Evolutionary conservation across 1,284 basidiomycete genomes (phyloP).

Genomic region (Fistulina hepatica): DNA sequence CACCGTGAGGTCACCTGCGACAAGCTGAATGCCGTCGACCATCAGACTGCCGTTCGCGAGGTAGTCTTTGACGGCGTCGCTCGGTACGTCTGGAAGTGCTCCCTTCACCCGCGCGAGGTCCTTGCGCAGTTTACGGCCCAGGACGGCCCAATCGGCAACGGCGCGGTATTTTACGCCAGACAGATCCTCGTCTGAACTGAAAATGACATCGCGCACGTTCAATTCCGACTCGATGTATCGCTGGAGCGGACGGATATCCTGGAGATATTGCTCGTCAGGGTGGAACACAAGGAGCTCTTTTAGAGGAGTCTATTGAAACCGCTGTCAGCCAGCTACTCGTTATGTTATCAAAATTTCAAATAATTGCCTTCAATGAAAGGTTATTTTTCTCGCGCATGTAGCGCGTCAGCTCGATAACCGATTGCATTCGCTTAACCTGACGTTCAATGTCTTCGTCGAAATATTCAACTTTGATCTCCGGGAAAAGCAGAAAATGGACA

Average conservation of each 20-base stretch:
- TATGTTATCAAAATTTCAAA: not conserved
- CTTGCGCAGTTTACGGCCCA: slow-evolving; percentile 91
- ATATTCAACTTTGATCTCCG: slow-evolving; percentile 88
- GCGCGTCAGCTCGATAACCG: slow-evolving; percentile 88
- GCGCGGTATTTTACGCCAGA: slow-evolving; percentile 90
- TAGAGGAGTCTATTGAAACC: slow-evolving; percentile 80
- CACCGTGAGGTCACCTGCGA: slow-evolving; percentile 83
- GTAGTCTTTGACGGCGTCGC: slow-evolving; percentile 80
- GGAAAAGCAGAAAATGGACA: slow-evolving; percentile 94
- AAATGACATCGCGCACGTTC: slow-evolving; percentile 84
- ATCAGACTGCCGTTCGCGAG: slow-evolving; percentile 65
- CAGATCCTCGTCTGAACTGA: slow-evolving; percentile 79
- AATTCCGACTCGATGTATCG: slow-evolving; percentile 92
- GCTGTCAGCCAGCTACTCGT: slow-evolving; percentile 3
- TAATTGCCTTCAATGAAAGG: slow-evolving; percentile 76
- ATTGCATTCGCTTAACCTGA: slow-evolving; percentile 90
- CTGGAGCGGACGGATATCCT: slow-evolving; percentile 78
- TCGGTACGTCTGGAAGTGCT: slow-evolving; percentile 71
- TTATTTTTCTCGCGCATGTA: slow-evolving; percentile 84
- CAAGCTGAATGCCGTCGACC: slow-evolving; percentile 86
- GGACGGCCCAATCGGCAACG: slow-evolving; percentile 90
- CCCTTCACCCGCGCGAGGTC: slow-evolving; percentile 88
- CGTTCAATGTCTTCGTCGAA: slow-evolving; percentile 95
- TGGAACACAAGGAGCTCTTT: slow-evolving; percentile 95
- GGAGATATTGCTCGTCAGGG: slow-evolving; percentile 73